These are phyloP conservation scores for Capronia americana DNA, from an alignment of 2,329 filamentous ascomycete genomes.

Conservation along the genomic window DNA sequence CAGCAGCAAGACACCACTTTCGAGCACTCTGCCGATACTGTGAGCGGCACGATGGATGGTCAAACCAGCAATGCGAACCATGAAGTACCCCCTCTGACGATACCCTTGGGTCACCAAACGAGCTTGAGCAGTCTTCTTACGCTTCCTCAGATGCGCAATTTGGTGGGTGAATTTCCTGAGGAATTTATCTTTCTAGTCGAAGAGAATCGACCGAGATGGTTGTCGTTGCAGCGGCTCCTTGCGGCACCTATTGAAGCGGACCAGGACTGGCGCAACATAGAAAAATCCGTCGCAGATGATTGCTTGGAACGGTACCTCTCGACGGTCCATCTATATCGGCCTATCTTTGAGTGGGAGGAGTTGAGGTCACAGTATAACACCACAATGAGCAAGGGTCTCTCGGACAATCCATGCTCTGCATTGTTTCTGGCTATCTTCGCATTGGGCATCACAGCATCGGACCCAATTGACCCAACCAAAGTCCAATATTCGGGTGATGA, in stretches of 20 bases:
- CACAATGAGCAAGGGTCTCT: background rate
- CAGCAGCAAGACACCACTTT: background rate
- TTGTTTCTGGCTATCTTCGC: background rate
- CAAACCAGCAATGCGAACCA: background rate
- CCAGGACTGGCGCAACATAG: background rate
- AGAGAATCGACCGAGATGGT: background rate
- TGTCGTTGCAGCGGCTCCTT: background rate
- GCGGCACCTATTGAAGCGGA: background rate
- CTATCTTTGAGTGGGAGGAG: background rate
- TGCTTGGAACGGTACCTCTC: background rate
- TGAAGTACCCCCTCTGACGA: constrained; percentile 14
- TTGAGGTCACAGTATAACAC: background rate
- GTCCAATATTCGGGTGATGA: background rate
- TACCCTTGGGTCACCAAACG: constrained; percentile 22
- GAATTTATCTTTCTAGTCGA: background rate
- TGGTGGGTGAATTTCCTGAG: background rate
- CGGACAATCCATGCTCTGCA: background rate
- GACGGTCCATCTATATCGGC: background rate
- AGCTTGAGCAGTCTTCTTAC: constrained; percentile 20
- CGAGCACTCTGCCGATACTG: background rate
- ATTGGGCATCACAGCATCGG: background rate
- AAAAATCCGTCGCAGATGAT: background rate
- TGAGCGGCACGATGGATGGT: background rate
- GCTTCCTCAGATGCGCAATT: constrained; percentile 7
- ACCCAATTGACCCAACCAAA: background rate